Evolutionary conservation across 2,329 filamentous ascomycete genomes (phyloP).

Genomic region (Penicillium sp.): DNA sequence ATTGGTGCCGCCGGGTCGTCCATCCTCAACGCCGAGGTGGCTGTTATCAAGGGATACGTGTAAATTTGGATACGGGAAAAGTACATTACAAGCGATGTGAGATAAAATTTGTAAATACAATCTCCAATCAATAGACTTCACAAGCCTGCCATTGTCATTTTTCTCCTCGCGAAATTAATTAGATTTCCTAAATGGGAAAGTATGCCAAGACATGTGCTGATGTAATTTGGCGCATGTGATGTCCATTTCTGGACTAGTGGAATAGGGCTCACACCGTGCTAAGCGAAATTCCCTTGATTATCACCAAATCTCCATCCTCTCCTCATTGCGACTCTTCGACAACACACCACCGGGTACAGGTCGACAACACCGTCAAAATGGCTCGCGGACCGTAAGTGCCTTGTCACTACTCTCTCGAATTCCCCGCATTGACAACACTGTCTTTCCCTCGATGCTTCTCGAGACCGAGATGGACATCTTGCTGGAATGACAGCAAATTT

Average conservation of each 20-base stretch:
- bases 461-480: constrained; percentile 6
- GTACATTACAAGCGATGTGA: constrained; percentile 17
- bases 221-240: constrained; percentile 3
- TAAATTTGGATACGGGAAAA: constrained; percentile 37
- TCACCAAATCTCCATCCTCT: constrained; percentile 13
- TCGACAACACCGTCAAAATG: constrained; percentile 47
- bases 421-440: constrained; percentile 3
- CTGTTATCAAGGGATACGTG: constrained; percentile 79
- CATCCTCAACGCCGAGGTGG: constrained; percentile 89
- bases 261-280: constrained; percentile 30
- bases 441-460: constrained; percentile 1
- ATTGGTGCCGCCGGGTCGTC: constrained; percentile 95
- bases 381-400: constrained; percentile 54
- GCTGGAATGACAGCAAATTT: not conserved
- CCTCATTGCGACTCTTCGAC: constrained; percentile 34
- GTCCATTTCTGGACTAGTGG: constrained; percentile 24
- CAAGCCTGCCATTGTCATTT: not conserved
- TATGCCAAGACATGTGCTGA: constrained; percentile 3
- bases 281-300: constrained; percentile 29
- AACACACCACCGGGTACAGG: constrained; percentile 27
- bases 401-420: constrained; percentile 5
- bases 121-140: not conserved
- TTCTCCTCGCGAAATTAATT: too few relatives aligned
- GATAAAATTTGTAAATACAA: constrained; percentile 2
- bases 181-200: constrained; percentile 7